These are phyloP conservation scores for Marchantia paleacea DNA, from an alignment of 225 moss, liverwort and hornwort species.

Conservation along the genomic window DNA sequence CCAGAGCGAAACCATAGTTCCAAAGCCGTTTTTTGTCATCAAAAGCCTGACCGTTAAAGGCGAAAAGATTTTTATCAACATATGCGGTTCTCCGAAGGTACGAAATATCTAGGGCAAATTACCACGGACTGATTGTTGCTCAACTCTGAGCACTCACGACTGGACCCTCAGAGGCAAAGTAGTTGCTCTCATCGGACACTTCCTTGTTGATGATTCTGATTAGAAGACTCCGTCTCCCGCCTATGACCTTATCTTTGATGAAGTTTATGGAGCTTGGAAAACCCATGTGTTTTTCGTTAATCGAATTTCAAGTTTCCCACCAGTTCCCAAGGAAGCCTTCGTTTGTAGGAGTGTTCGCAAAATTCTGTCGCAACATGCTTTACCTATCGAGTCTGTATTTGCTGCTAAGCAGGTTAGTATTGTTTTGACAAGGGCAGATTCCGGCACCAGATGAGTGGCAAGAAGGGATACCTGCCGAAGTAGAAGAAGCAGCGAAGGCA, in stretches of 20 bases:
- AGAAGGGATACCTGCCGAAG: constrained; percentile 26
- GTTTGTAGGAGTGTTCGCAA: background rate
- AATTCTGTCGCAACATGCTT: too few relatives aligned
- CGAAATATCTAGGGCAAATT: background rate
- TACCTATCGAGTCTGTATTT: background rate
- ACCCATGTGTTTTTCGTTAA: too few relatives aligned
- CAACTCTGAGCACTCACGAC: background rate
- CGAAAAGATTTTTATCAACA: constrained; percentile 66
- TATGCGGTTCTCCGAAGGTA: constrained; percentile 72
- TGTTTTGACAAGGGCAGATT: constrained; percentile 8
- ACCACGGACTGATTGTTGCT: background rate
- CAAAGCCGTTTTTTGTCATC: constrained; percentile 69
- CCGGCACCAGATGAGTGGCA: constrained; percentile 32
- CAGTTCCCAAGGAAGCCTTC: background rate
- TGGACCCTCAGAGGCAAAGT: too few relatives aligned
- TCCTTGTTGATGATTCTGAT: too few relatives aligned
- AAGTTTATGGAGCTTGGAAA: too few relatives aligned
- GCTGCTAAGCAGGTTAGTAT: background rate
- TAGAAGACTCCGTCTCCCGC: too few relatives aligned
- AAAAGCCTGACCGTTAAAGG: constrained; percentile 56
- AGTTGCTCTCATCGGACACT: too few relatives aligned
- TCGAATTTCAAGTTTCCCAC: background rate
- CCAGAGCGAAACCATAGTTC: constrained; percentile 52
- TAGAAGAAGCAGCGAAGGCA: constrained; percentile 10
- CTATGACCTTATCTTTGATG: too few relatives aligned